Evolutionary conservation across 1,139 yeast genomes (phyloP), one percentile per base, ranked within the genome.

Genomic region (Suhomyces ambrosiae): DNA sequence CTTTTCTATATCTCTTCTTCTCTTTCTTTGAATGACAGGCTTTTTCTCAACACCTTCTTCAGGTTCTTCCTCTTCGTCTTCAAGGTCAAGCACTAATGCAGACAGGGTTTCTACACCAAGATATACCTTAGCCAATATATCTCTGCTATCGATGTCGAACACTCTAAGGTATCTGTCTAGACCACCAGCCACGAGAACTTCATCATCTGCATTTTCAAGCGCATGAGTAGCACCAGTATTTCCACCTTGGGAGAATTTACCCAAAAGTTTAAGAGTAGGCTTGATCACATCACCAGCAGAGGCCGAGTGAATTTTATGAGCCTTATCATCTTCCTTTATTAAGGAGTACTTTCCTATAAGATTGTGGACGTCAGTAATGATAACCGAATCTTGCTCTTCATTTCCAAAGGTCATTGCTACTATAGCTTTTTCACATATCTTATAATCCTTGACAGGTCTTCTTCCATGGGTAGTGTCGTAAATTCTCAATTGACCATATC

Each of bases 111-210:
- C 88, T 4, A 87, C 78, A 3, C 95, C 95, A 24, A 83, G 56
- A 52, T 78, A 90, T 9, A 87, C 84, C 54, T 87, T 88, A 8
- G 80, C 88, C 12, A 82, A 61, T 35, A 79, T 66, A 32, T 77
- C 76, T 36, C 95, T 69, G 0, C 79, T 60, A 2, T 62, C 64
- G 6, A 80, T 56, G 45, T 86, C 83, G 59, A 77, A 90, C 3
- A 86, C 86, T 40, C 97, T 74, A 28, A 88, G 71, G 56, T 88
- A 90, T 53, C 96, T 73, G 56, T 90, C 97, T 25, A 89, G 71
- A 0, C 96, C 96, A 28, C 95, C 96, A 17, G 88, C 72, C 10
- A 65, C 72, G 23, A 69, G 53, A 8, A 66, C 49, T n/a, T 51
- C 56, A 36, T 58, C 60, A 27, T 58, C 53, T 6, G 63, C 69